Evolutionary conservation across 2,329 filamentous ascomycete genomes (phyloP).

Genomic region (Metarhizium anisopliae): DNA sequence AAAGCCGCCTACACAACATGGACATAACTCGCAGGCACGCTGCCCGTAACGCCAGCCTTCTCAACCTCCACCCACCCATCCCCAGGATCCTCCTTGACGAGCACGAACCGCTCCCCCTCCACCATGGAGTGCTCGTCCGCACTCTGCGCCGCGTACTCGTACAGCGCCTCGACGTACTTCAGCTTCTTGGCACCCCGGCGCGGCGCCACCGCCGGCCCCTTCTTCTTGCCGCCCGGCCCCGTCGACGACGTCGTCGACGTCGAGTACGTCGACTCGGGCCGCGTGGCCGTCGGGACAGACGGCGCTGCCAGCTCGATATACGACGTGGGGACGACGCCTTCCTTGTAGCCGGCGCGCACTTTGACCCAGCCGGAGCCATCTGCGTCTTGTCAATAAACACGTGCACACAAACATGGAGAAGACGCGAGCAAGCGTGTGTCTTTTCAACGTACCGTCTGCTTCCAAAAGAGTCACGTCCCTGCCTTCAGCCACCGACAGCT

Average conservation of each 20-base stretch:
- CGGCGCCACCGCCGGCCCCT: constrained; percentile 85
- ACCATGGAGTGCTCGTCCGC: constrained; percentile 83
- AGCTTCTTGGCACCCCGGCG: constrained; percentile 87
- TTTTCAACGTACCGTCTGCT: constrained; percentile 66
- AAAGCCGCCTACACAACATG: constrained; percentile 50
- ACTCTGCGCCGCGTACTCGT: constrained; percentile 80
- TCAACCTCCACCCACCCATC: constrained; percentile 98
- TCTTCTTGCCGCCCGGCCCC: constrained; percentile 54
- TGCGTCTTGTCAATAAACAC: constrained; percentile 25
- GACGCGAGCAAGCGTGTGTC: not conserved
- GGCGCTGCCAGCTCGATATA: constrained; percentile 65
- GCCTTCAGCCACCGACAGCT: constrained; percentile 72
- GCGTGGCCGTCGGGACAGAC: constrained; percentile 35
- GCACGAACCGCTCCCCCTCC: constrained; percentile 85
- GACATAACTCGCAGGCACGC: constrained; percentile 91
- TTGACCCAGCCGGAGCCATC: constrained; percentile 90
- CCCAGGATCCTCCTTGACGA: constrained; percentile 78
- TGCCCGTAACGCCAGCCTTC: constrained; percentile 75
- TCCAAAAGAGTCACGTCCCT: constrained; percentile 71
- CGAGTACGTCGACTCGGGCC: constrained; percentile 69
- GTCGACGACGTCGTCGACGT: constrained; percentile 45
- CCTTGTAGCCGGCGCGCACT: constrained; percentile 63
- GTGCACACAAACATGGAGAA: constrained; percentile 1
- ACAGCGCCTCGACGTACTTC: constrained; percentile 85
- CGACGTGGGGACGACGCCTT: constrained; percentile 78